Evolutionary conservation across 495 filamentous ascomycete genomes (phyloP).

Genomic region (Annulohypoxylon moriforme): DNA sequence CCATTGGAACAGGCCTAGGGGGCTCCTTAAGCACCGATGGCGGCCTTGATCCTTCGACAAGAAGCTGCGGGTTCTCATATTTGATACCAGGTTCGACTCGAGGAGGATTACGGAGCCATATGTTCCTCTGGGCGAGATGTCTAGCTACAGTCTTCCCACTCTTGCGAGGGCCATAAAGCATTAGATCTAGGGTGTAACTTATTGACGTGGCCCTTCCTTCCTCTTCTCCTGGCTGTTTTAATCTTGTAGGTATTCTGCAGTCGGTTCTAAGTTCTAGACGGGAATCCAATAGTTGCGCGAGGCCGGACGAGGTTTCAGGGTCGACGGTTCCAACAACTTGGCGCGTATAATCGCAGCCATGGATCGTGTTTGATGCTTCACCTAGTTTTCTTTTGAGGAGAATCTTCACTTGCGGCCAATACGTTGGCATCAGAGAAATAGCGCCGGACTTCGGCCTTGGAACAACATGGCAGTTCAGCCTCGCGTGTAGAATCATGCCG

Average conservation of each 20-base stretch:
- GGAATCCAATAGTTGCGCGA: slow-evolving; percentile 77
- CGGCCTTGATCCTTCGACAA: slow-evolving; percentile 57
- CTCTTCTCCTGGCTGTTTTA: slow-evolving; percentile 64
- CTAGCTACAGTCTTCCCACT: slow-evolving; percentile 70
- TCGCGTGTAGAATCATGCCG: slow-evolving; percentile 78
- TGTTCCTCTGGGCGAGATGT: slow-evolving; percentile 69
- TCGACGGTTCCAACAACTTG: slow-evolving; percentile 81
- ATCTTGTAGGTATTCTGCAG: slow-evolving; percentile 72
- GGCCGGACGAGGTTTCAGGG: slow-evolving; percentile 69
- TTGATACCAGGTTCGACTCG: slow-evolving; percentile 72
- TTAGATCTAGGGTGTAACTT: slow-evolving; percentile 71
- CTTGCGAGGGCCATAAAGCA: slow-evolving; percentile 82
- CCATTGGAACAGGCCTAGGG: slow-evolving; percentile 24
- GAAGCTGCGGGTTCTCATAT: slow-evolving; percentile 71
- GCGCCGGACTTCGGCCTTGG: slow-evolving; percentile 71
- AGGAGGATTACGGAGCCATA: slow-evolving; percentile 73
- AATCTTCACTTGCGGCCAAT: slow-evolving; percentile 81
- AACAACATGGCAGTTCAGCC: slow-evolving; percentile 73
- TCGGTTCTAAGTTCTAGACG: slow-evolving; percentile 71
- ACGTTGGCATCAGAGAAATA: slow-evolving; percentile 59
- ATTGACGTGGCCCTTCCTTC: slow-evolving; percentile 60
- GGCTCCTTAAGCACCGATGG: slow-evolving; percentile 44
- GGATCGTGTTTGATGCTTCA: slow-evolving; percentile 68
- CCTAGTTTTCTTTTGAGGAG: slow-evolving; percentile 66
- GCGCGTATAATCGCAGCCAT: slow-evolving; percentile 75